Percentiles rank a stretch among this genome's conserved stretches.
Evolutionary conservation across 495 filamentous ascomycete genomes (phyloP).

Genomic region (Sphaerosporella brunnea): DNA sequence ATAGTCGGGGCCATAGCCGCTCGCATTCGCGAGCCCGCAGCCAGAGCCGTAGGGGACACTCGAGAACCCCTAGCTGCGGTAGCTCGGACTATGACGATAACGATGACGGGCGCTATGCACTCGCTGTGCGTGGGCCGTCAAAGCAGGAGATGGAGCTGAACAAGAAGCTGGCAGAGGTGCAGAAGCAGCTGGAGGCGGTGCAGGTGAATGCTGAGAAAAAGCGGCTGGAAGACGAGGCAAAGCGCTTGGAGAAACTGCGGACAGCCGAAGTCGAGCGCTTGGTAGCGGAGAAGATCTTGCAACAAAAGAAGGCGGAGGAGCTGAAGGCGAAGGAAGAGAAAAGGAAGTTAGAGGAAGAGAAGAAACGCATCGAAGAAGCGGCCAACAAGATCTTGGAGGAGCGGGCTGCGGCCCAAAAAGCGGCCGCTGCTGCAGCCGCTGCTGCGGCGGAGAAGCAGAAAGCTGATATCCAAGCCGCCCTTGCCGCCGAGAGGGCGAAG

Average conservation of each 20-base stretch:
- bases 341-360: slow-evolving; percentile 1
- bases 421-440: background rate
- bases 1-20: background rate
- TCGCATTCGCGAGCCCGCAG: background rate
- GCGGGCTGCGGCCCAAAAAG: background rate
- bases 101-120: slow-evolving; percentile 1
- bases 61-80: background rate
- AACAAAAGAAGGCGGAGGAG: background rate
- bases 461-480: background rate
- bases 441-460: background rate
- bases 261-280: slow-evolving; percentile 20
- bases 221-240: slow-evolving; percentile 11
- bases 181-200: slow-evolving; percentile 16
- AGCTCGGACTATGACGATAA: background rate
- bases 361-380: background rate
- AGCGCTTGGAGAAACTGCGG: slow-evolving; percentile 13
- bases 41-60: no score
- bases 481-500: slow-evolving; percentile 7
- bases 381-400: background rate
- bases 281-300: slow-evolving; percentile 14
- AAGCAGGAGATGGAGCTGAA: slow-evolving; percentile 8
- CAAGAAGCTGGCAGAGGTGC: slow-evolving; percentile 15
- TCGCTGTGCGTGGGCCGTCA: background rate
- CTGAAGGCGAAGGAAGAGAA: background rate
- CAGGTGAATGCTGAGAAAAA: slow-evolving; percentile 13